A percentile compares a stretch with the other conserved stretches of the same genome.
These are phyloP conservation scores for Camellia granthamiana DNA, from an alignment of 148 eudicot species.

Conservation along the genomic window DNA sequence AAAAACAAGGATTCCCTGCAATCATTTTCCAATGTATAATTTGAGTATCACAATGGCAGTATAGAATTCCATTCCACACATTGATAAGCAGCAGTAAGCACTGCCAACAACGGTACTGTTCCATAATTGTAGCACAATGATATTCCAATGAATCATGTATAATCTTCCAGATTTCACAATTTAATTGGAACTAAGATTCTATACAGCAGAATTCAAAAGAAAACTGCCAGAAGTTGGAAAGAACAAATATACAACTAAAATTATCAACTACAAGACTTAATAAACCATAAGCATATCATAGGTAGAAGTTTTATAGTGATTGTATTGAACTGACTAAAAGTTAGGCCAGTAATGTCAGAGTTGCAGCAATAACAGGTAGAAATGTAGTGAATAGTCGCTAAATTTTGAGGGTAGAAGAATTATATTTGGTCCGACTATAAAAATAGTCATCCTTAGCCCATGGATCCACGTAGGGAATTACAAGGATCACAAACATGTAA, in stretches of 20 bases:
- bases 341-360: background rate
- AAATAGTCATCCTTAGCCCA: background rate
- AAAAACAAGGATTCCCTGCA: conserved; percentile 87
- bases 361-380: background rate
- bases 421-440: background rate
- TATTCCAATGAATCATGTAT: too few species aligned
- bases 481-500: background rate
- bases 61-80: background rate
- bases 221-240: background rate
- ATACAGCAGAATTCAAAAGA: background rate
- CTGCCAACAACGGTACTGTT: background rate
- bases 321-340: background rate
- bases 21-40: background rate
- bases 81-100: background rate
- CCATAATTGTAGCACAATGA: too few species aligned
- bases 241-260: background rate
- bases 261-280: background rate
- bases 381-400: background rate
- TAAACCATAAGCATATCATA: background rate
- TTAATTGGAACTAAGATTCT: too few species aligned
- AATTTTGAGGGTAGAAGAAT: background rate
- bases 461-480: too few species aligned
- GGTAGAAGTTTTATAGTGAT: background rate
- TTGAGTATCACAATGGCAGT: background rate
- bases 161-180: background rate